phyloP scores from a whole-genome alignment of 192 early-diverging fungal species.

The Thoreauomyces humboldtii region DNA sequence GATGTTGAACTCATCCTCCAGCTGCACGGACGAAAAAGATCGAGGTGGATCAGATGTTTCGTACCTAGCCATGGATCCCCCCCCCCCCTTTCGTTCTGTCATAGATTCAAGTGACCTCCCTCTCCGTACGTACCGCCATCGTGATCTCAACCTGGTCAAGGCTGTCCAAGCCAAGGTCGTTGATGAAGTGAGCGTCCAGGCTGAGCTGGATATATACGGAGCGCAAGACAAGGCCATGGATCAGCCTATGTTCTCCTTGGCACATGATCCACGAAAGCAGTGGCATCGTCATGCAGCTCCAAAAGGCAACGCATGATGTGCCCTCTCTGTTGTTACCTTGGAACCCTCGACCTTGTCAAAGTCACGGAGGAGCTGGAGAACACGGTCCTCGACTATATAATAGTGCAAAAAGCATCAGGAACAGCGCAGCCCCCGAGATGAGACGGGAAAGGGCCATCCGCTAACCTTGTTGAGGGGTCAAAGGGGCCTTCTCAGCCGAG shows the following conservation, averaged over 20 bases:
- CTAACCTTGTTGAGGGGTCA: slow-evolving; percentile 51
- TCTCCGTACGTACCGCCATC: slow-evolving; percentile 65
- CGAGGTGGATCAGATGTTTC: too few relatives aligned
- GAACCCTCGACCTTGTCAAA: slow-evolving; percentile 94
- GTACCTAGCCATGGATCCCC: too few relatives aligned
- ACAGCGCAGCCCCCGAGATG: too few relatives aligned
- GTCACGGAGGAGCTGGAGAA: slow-evolving; percentile 84
- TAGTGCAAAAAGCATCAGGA: background rate
- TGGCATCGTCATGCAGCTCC: too few relatives aligned
- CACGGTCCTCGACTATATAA: slow-evolving; percentile 72
- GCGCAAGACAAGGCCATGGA: too few relatives aligned
- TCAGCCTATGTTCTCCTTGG: too few relatives aligned
- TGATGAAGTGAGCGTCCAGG: slow-evolving; percentile 80
- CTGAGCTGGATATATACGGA: slow-evolving; percentile 61
- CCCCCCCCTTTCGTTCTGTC: too few relatives aligned
- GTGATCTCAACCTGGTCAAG: slow-evolving; percentile 98
- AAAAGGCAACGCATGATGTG: background rate
- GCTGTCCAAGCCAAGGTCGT: slow-evolving; percentile 93
- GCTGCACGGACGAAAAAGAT: slow-evolving; percentile 26
- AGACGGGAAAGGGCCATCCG: too few relatives aligned
- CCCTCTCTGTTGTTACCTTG: slow-evolving; percentile 66
- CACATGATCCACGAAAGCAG: too few relatives aligned
- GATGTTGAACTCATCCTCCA: slow-evolving; percentile 99
- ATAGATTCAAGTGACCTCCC: too few relatives aligned
- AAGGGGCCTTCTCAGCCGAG: slow-evolving; percentile 64